phyloP scores from a whole-genome alignment of 2,329 filamentous ascomycete species.

The Penicillium sp. region DNA sequence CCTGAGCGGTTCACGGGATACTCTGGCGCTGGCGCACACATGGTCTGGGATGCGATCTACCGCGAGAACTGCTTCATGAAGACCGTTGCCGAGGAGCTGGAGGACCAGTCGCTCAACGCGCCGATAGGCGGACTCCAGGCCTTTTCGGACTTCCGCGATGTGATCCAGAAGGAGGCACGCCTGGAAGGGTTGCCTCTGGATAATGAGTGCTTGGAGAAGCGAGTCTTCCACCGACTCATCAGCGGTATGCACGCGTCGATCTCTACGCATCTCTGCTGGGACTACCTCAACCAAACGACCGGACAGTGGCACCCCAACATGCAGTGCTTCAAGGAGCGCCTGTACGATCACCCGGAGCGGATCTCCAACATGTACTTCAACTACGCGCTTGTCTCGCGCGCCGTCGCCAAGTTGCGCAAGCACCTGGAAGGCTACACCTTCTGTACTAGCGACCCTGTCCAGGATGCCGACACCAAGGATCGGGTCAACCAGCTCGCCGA shows the following conservation, averaged over 20 bases:
- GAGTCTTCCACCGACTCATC: constrained; percentile 94
- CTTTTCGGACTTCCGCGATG: constrained; percentile 59
- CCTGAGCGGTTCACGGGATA: constrained; percentile 96
- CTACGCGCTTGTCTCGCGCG: constrained; percentile 90
- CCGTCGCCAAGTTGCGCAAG: constrained; percentile 83
- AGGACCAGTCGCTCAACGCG: constrained; percentile 28
- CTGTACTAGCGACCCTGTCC: constrained; percentile 77
- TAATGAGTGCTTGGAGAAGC: constrained; percentile 94
- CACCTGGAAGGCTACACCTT: constrained; percentile 84
- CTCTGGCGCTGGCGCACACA: constrained; percentile 74
- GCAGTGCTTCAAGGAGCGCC: constrained; percentile 80
- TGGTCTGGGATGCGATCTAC: constrained; percentile 97
- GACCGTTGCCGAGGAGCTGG: constrained; percentile 31
- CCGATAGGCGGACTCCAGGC: constrained; percentile 53
- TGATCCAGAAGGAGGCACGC: constrained; percentile 51
- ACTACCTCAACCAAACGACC: constrained; percentile 92
- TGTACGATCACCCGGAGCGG: constrained; percentile 81
- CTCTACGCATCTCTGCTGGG: constrained; percentile 91
- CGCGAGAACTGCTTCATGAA: constrained; percentile 89
- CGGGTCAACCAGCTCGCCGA: constrained; percentile 77
- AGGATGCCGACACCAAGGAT: constrained; percentile 75
- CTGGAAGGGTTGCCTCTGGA: constrained; percentile 69
- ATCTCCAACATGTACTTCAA: constrained; percentile 99
- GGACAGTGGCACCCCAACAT: constrained; percentile 91
- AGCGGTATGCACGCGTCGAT: constrained; percentile 99